Percentiles rank a stretch among this genome's conserved stretches.
These are phyloP conservation scores for Ceratobasidium sp. DNA, from an alignment of 1,284 basidiomycete genomes.

Conservation along the genomic window DNA sequence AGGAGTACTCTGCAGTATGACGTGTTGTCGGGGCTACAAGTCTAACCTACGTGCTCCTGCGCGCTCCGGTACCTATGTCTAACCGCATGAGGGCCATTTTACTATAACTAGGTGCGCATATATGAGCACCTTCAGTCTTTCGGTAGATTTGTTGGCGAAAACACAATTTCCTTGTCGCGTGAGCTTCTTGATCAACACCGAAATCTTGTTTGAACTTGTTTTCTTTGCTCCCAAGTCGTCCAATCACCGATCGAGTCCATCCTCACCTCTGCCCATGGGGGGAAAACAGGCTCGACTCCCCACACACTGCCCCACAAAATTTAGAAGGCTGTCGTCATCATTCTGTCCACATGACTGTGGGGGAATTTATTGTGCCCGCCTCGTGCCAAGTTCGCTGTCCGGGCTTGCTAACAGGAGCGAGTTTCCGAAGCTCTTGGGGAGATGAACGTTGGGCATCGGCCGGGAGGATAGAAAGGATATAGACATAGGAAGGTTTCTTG, in stretches of 20 bases:
- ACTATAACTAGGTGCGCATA: no score
- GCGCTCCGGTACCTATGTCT: no score
- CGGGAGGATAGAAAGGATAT: background rate
- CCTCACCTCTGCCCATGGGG: background rate
- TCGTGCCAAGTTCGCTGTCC: background rate
- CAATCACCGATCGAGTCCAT: background rate
- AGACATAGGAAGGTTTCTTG: background rate
- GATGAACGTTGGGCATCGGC: background rate
- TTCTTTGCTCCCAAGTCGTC: background rate
- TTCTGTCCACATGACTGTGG: background rate
- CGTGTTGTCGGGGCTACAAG: no score
- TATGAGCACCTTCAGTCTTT: background rate
- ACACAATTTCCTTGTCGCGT: background rate
- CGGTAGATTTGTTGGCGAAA: background rate
- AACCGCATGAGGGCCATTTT: no score
- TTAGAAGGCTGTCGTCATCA: no score
- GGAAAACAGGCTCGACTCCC: background rate
- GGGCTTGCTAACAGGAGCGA: no score
- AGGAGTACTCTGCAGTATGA: no score
- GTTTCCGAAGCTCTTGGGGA: no score
- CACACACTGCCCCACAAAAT: background rate
- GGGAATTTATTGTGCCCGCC: background rate
- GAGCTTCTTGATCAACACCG: slow-evolving; percentile 6
- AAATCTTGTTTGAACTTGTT: slow-evolving; percentile 10
- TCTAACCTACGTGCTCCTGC: no score